phyloP scores from a whole-genome alignment of 768 basidiomycete genomes.

The Podaxis rugospora region DNA sequence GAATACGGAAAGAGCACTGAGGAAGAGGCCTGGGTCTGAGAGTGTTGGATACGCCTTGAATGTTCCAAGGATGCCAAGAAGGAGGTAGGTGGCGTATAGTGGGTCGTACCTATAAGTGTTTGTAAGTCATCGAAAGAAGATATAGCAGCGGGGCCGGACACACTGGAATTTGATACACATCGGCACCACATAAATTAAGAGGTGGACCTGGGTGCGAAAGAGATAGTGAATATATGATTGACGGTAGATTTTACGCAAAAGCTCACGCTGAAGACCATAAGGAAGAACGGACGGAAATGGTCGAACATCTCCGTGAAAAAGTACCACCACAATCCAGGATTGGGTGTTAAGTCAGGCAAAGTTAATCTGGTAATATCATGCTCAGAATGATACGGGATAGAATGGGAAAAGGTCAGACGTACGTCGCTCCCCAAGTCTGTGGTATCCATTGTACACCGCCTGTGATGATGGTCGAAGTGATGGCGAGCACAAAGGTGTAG shows the following conservation, averaged over 20 bases:
- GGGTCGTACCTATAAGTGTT: conserved; percentile 64
- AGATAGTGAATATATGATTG: neutral
- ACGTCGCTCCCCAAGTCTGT: conserved; percentile 88
- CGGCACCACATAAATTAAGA: conserved; percentile 77
- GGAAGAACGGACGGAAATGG: conserved; percentile 92
- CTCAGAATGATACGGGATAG: conserved; percentile 3
- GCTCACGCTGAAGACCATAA: conserved; percentile 88
- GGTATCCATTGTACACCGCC: conserved; percentile 66
- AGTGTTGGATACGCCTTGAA: conserved; percentile 94
- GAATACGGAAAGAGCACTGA: conserved; percentile 76
- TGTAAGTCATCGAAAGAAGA: neutral
- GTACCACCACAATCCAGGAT: conserved; percentile 97
- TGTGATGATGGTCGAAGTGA: conserved; percentile 50
- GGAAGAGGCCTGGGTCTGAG: conserved; percentile 83
- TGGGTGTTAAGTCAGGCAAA: conserved; percentile 89
- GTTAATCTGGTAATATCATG: conserved; percentile 47
- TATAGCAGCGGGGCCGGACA: conserved; percentile 14
- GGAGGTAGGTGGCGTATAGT: conserved; percentile 71
- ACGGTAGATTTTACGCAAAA: neutral
- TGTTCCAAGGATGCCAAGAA: conserved; percentile 71
- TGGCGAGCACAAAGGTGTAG: conserved; percentile 45
- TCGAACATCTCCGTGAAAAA: conserved; percentile 99
- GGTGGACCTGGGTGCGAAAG: conserved; percentile 55
- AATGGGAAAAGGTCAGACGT: conserved; percentile 16
- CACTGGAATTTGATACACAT: conserved; percentile 87